Evolutionary conservation across 495 filamentous ascomycete genomes (phyloP).

Genomic region (Podospora tetraspora): DNA sequence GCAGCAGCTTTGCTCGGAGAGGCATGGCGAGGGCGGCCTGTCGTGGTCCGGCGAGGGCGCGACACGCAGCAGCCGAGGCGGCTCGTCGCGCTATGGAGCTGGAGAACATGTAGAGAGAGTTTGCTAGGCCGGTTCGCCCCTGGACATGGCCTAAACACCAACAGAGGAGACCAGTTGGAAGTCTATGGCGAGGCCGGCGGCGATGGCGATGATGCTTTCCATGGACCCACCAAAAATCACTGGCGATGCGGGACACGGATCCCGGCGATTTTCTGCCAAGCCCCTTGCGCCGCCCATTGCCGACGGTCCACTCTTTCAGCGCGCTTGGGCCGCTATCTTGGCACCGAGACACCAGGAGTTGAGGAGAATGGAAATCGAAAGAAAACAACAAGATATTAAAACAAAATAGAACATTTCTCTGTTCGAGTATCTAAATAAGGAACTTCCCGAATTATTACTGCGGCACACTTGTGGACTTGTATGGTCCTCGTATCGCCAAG

Average conservation of each 20-base stretch:
- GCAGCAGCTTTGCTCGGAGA: constrained; percentile 74
- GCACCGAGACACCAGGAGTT: too few relatives aligned
- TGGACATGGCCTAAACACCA: background rate
- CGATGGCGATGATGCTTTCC: background rate
- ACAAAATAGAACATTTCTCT: background rate
- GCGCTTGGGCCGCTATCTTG: background rate
- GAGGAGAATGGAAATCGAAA: too few relatives aligned
- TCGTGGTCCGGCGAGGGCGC: constrained; percentile 23
- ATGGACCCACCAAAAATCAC: background rate
- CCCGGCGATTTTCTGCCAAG: background rate
- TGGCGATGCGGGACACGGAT: background rate
- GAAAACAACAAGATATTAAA: too few relatives aligned
- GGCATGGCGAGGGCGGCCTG: constrained; percentile 57
- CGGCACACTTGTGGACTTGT: background rate
- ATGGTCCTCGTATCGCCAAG: background rate
- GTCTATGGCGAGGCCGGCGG: background rate
- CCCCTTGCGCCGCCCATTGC: background rate
- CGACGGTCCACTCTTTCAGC: background rate
- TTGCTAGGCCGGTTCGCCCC: background rate
- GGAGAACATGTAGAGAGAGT: constrained; percentile 38
- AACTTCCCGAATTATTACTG: background rate
- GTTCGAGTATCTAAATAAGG: background rate
- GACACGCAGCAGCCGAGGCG: constrained; percentile 37
- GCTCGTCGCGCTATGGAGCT: constrained; percentile 36
- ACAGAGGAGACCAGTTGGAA: background rate